Conservation (phyloP, 2,329 filamentous ascomycete species). For the Trichophyton benhamiae region DNA sequence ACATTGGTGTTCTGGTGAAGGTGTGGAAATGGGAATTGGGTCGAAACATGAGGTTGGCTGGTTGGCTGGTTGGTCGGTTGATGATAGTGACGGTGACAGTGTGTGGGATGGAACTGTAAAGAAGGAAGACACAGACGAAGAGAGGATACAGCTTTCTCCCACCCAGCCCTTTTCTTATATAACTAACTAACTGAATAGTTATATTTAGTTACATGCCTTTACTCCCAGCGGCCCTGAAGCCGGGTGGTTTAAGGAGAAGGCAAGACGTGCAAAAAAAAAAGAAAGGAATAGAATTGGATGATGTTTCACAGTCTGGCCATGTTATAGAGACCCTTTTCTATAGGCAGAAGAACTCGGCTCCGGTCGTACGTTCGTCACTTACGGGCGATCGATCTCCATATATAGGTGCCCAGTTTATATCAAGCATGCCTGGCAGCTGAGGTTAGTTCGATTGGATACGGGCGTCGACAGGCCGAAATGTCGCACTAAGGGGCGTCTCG, state of each 20-base stretch:
- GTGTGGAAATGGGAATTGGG: constrained; percentile 6
- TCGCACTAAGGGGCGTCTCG: not conserved
- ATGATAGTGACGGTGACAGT: too few relatives aligned
- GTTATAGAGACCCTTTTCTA: too few relatives aligned
- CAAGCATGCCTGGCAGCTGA: too few relatives aligned
- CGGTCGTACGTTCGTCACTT: not conserved
- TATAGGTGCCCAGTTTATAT: too few relatives aligned
- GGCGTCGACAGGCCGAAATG: not conserved
- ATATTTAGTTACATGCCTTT: too few relatives aligned
- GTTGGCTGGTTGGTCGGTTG: too few relatives aligned
- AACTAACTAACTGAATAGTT: too few relatives aligned
- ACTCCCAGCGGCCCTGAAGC: too few relatives aligned
- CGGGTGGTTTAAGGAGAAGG: not conserved
- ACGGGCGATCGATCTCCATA: too few relatives aligned
- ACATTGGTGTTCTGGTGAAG: constrained; percentile 11
- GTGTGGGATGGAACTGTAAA: not conserved
- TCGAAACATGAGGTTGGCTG: not conserved
- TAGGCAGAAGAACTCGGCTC: not conserved
- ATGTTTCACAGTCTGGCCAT: too few relatives aligned
- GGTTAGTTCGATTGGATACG: not conserved
- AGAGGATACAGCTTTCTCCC: not conserved
- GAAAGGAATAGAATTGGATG: not conserved
- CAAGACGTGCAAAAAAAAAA: not conserved
- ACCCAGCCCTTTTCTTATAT: not conserved
- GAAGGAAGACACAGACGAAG: not conserved